These are phyloP conservation scores for Huntiella omanensis DNA, from an alignment of 2,329 filamentous ascomycete species.

Conservation along the genomic window DNA sequence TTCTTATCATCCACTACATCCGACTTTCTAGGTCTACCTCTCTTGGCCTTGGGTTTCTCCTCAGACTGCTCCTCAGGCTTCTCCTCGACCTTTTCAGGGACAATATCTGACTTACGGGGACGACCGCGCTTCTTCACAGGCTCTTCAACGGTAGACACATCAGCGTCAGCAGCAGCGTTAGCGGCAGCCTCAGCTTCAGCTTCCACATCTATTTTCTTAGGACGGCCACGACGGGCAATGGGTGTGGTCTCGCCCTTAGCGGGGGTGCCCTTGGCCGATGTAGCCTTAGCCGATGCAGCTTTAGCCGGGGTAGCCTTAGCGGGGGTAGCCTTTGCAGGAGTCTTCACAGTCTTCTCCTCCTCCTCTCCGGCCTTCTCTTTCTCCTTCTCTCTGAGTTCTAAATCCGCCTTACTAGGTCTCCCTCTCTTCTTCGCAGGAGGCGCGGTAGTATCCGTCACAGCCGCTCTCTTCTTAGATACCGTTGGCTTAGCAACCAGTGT, in stretches of 20 bases:
- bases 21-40: slow-evolving; percentile 3
- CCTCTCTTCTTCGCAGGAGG: neutral
- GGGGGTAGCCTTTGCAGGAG: neutral
- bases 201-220: neutral
- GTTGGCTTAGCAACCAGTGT: neutral
- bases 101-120: slow-evolving; percentile 4
- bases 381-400: neutral
- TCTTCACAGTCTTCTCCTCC: neutral
- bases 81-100: neutral
- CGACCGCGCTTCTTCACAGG: slow-evolving; percentile 6
- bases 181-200: neutral
- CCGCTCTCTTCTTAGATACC: neutral
- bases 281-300: neutral
- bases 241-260: neutral
- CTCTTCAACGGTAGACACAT: neutral
- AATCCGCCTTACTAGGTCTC: neutral
- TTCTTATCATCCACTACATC: neutral
- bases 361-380: neutral
- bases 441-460: neutral
- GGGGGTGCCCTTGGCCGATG: neutral
- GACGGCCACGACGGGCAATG: neutral
- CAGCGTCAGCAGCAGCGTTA: neutral
- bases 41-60: neutral
- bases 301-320: neutral
- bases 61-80: neutral